Conservation (phyloP, 83 land plant genomes). For the Picea abies region DNA sequence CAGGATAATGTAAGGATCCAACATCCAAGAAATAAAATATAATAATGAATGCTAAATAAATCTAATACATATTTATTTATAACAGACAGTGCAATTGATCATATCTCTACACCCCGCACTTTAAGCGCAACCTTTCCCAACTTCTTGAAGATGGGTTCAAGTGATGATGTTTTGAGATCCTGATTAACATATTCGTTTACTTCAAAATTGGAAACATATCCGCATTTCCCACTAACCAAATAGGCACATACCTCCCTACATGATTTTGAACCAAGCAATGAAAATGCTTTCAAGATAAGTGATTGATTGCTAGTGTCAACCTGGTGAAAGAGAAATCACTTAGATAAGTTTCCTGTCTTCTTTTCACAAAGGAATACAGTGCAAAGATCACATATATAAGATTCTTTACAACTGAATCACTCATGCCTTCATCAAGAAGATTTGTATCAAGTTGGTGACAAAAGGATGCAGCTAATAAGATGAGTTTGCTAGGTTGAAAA, state of each 20-base stretch:
- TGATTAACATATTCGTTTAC: constrained; percentile 7
- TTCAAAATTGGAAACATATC: neutral
- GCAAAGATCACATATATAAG: constrained; percentile 52
- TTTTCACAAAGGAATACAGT: constrained; percentile 37
- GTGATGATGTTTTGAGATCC: constrained; percentile 40
- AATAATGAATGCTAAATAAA: neutral
- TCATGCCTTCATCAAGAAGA: constrained; percentile 38
- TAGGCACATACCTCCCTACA: constrained; percentile 12
- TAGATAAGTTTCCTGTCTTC: neutral
- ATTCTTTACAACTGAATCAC: constrained; percentile 50
- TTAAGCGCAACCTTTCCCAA: constrained; percentile 70
- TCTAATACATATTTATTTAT: neutral
- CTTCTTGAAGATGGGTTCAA: constrained; percentile 57
- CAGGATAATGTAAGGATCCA: constrained; percentile 9
- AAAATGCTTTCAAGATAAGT: constrained; percentile 42
- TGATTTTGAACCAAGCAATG: constrained; percentile 50
- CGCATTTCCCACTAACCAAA: constrained; percentile 5
- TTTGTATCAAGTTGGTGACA: constrained; percentile 69
- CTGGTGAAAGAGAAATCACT: constrained; percentile 41
- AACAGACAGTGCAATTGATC: neutral
- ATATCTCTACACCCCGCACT: constrained; percentile 69
- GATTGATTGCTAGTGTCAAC: constrained; percentile 42
- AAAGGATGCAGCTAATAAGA: constrained; percentile 58
- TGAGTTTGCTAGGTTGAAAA: constrained; percentile 65
- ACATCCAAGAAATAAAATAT: neutral